These are phyloP conservation scores for Naematelia encephala DNA, from an alignment of 768 basidiomycete genomes.

Conservation along the genomic window DNA sequence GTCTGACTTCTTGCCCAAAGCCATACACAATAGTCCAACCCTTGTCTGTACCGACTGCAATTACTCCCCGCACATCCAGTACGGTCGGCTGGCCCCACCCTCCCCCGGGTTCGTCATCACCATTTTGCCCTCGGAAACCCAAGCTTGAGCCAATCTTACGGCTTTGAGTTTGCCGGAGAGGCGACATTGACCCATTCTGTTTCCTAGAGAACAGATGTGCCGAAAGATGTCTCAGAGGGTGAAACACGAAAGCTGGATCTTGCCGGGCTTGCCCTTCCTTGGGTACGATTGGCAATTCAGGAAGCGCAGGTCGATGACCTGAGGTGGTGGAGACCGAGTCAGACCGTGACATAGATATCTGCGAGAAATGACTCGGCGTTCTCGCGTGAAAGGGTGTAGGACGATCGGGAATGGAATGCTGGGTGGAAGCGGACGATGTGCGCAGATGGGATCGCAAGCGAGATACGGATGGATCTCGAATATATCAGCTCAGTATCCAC, in stretches of 20 bases:
- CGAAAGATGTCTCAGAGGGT: conserved; percentile 33
- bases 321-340: conserved; percentile 20
- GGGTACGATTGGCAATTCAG: not conserved
- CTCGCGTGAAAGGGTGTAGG: conserved; percentile 23
- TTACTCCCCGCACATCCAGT: conserved; percentile 76
- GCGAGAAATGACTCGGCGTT: conserved; percentile 33
- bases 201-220: conserved; percentile 19
- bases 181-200: conserved; percentile 1
- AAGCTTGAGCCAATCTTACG: conserved; percentile 3
- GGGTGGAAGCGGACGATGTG: conserved; percentile 32
- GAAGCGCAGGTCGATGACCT: conserved; percentile 1
- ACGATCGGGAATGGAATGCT: conserved; percentile 15
- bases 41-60: conserved; percentile 80
- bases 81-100: conserved; percentile 69
- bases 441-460: conserved; percentile 49
- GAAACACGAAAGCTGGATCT: conserved; percentile 39
- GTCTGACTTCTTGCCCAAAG: conserved; percentile 79
- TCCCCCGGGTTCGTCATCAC: not conserved
- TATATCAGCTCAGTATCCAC: not conserved
- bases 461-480: conserved; percentile 38
- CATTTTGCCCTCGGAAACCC: not conserved
- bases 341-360: conserved; percentile 27
- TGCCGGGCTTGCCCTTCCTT: not conserved
- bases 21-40: conserved; percentile 81
- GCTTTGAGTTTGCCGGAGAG: conserved; percentile 11